Percentiles rank a stretch among this genome's conserved stretches.
phyloP scores from a whole-genome alignment of 768 basidiomycete species.

The Pulveroboletus sp. region DNA sequence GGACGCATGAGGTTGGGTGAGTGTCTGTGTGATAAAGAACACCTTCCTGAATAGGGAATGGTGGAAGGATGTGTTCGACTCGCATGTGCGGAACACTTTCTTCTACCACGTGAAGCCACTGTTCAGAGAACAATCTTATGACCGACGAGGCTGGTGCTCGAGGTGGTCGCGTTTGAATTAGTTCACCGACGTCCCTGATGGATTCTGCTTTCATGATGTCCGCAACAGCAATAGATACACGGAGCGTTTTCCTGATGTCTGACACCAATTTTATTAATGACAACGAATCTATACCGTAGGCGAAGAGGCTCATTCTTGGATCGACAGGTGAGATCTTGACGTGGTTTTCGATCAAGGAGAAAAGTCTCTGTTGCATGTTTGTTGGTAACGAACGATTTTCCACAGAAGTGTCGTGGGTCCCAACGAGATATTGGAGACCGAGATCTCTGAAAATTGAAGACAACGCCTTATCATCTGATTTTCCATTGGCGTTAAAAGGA shows the following conservation, averaged over 20 bases:
- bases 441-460: conserved; percentile 23
- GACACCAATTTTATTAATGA: conserved; percentile 22
- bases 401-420: background rate
- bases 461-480: conserved; percentile 31
- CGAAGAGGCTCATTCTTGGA: conserved; percentile 29
- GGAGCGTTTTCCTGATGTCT: conserved; percentile 20
- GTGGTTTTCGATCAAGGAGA: conserved; percentile 30
- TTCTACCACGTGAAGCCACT: conserved; percentile 13
- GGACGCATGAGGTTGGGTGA: conserved; percentile 40
- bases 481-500: conserved; percentile 41
- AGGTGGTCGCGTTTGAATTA: conserved; percentile 6
- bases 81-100: conserved; percentile 1
- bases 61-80: conserved; percentile 33
- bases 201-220: conserved; percentile 30
- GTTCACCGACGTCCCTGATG: conserved; percentile 18
- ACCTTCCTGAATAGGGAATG: conserved; percentile 48
- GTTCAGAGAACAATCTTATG: conserved; percentile 16
- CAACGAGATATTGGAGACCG: conserved; percentile 20
- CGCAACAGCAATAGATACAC: conserved; percentile 19
- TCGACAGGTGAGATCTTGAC: conserved; percentile 17
- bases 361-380: conserved; percentile 37
- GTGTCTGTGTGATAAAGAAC: conserved; percentile 41
- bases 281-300: conserved; percentile 34
- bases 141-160: background rate
- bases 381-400: background rate